These are phyloP conservation scores for Castanea crenata DNA, from an alignment of 306 rosid genomes.

Conservation along the genomic window DNA sequence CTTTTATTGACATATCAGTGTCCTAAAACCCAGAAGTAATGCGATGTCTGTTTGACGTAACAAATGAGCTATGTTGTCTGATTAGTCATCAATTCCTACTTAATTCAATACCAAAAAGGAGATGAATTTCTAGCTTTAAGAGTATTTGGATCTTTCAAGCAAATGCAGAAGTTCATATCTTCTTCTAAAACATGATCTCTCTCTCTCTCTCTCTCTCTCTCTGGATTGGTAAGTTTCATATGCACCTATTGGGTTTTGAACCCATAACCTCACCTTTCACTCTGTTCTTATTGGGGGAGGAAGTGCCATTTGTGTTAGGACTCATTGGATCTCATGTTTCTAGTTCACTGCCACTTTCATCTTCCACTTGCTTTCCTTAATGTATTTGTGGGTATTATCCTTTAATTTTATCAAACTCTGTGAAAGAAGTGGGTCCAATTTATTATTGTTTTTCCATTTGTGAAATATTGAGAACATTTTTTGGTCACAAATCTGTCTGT, in stretches of 20 bases:
- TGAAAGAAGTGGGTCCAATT: not conserved
- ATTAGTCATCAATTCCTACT: not conserved
- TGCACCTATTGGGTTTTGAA: not conserved
- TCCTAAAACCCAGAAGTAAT: not conserved
- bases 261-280: not conserved
- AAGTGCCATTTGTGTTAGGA: not conserved
- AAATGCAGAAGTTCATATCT: not conserved
- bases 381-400: not conserved
- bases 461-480: not conserved
- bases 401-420: not conserved
- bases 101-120: not conserved
- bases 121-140: not conserved
- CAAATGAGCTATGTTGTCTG: not conserved
- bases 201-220: not conserved
- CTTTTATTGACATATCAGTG: conserved; percentile 1
- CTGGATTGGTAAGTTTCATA: not conserved
- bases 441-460: not conserved
- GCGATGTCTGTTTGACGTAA: not conserved
- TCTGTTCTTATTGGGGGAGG: not conserved
- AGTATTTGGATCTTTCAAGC: not conserved
- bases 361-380: not conserved
- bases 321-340: not conserved
- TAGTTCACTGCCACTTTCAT: not conserved
- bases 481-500: not conserved
- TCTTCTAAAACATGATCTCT: not conserved